Base-by-base conservation (phyloP, 2,329 filamentous ascomycete species). In the Xylariaceae sp. region DNA sequence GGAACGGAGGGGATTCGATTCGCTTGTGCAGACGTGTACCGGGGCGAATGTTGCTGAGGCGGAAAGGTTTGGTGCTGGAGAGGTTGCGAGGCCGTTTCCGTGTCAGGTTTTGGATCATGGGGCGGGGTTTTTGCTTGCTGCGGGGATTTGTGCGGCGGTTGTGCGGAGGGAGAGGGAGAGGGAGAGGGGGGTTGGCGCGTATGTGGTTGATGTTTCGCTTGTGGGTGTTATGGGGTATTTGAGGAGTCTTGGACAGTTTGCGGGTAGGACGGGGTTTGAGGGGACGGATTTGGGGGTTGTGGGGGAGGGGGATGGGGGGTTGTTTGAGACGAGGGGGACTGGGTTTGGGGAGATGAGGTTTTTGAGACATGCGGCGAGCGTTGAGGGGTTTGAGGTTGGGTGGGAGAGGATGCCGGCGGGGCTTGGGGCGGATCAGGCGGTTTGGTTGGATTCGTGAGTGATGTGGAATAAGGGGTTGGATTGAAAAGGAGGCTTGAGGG, bases 21-120 rank as follows among this genome's bases (percentile, higher is more conserved):
- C 80, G 0, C 82, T 63, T 1, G 61, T 65, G 17, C 63, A 85
- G 68, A 81, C 81, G 6, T 81, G 77, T 57, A 77, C 79, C 0
- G 82, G 82, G 0, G 77, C 84, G 68, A 84, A 84, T 50, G 73
- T 81, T 1, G 79, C 79, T 0, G 82, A 85, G 64, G 82, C 81
- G 0, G 73, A 78, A 57, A 74, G 77, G 51, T 76, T 68, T 18
- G 76, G 72, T 2, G 60, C 66, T 0, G 74, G 73, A 0, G 76
- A 78, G 51, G 57, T 71, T 0, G 76, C 78, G 0, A 74, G 75
- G 0, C 70, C 76, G 0, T 71, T 77, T 37, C 82, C 82, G 0
- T 82, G 78, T 56, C 82, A 85, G 68, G 82, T 78, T 0, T 73
- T 85, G 0, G 83, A 86, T 65, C 81, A 85, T 61, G 80, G 76